phyloP scores from a whole-genome alignment of 78 protist species.

The Tieghemostelium lacteum region DNA sequence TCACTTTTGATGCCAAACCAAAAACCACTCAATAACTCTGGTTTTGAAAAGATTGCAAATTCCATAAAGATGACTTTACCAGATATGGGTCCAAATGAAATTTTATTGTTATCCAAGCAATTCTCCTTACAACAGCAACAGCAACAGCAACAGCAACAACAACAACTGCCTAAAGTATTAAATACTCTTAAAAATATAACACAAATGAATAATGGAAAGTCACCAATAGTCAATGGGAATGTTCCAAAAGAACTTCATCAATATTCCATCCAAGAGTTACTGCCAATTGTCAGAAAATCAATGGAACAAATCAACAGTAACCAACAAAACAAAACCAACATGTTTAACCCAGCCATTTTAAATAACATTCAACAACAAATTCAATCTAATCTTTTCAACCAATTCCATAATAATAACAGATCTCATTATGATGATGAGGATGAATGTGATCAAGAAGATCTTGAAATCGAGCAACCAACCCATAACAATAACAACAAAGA shows the following conservation, averaged over 20 bases:
- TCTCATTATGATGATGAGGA: neutral
- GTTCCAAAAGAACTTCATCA: neutral
- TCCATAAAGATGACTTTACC: neutral
- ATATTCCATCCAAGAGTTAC: neutral
- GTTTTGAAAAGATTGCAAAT: neutral
- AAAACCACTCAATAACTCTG: neutral
- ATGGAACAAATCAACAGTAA: neutral
- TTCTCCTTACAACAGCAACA: constrained; percentile 15
- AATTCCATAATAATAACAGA: neutral
- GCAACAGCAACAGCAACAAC: constrained; percentile 12
- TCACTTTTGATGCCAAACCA: neutral
- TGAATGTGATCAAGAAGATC: neutral
- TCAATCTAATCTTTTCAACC: neutral
- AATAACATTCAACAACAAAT: neutral
- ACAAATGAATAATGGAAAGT: neutral
- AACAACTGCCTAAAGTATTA: constrained; percentile 26
- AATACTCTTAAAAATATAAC: neutral
- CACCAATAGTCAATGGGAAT: neutral
- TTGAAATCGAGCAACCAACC: too few relatives aligned
- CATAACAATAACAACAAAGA: neutral
- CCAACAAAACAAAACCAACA: neutral
- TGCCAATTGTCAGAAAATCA: neutral
- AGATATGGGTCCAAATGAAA: constrained; percentile 28
- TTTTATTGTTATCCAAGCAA: constrained; percentile 25
- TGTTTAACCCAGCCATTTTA: neutral